Percentiles rank a stretch among this genome's conserved stretches.
These are phyloP conservation scores for Ilex asprella DNA, from an alignment of 257 asterid species.

Conservation along the genomic window DNA sequence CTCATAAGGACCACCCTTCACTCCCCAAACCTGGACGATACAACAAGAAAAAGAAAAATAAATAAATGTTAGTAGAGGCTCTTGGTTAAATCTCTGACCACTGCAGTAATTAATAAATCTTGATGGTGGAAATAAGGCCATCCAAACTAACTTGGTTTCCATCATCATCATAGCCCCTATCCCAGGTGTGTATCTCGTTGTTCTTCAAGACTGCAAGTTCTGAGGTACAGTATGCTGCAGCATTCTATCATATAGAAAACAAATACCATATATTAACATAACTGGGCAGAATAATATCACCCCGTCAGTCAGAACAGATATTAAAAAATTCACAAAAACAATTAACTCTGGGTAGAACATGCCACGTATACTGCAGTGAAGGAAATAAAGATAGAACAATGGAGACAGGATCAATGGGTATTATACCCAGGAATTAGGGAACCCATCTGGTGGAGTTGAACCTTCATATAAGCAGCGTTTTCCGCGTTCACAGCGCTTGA, in stretches of 20 bases:
- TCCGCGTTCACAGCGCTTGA: constrained; percentile 85
- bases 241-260: constrained; percentile 24
- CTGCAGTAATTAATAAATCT: too few species aligned
- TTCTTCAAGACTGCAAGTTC: constrained; percentile 67
- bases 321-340: too few species aligned
- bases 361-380: too few species aligned
- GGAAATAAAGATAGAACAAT: background rate
- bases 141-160: constrained; percentile 66
- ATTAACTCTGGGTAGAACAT: too few species aligned
- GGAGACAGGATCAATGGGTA: background rate
- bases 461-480: constrained; percentile 93
- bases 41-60: background rate
- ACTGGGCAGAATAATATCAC: too few species aligned
- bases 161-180: constrained; percentile 77
- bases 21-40: constrained; percentile 72
- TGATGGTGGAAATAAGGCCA: background rate
- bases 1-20: constrained; percentile 80
- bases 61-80: background rate
- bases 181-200: constrained; percentile 84
- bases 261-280: too few species aligned
- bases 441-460: constrained; percentile 80
- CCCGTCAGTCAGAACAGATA: too few species aligned
- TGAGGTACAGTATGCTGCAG: constrained; percentile 35
- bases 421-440: constrained; percentile 51
- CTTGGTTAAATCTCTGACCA: background rate